Conservation (phyloP, 2,329 filamentous ascomycete genomes). For the Sporothrix inflata region DNA sequence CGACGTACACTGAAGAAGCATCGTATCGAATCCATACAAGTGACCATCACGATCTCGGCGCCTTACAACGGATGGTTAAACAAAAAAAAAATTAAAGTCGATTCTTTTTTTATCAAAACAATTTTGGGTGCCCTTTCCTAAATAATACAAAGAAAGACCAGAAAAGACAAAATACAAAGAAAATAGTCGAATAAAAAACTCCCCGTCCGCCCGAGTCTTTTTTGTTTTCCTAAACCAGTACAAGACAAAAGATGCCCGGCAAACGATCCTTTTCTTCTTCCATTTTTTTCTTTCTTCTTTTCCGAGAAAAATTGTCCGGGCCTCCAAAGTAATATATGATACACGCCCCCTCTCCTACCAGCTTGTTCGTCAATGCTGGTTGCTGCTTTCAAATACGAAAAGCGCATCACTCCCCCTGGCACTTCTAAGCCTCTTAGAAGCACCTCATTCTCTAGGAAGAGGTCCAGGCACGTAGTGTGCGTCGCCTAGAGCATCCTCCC, state of each 20-base stretch:
- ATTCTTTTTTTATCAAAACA: constrained; percentile 6
- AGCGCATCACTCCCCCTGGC: neutral
- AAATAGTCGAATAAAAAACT: constrained; percentile 6
- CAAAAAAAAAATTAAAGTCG: constrained; percentile 14
- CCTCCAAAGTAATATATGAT: neutral
- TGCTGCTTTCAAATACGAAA: neutral
- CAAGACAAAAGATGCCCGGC: neutral
- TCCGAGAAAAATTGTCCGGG: neutral
- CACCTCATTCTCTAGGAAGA: neutral
- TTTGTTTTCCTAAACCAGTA: neutral
- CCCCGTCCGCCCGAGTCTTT: neutral
- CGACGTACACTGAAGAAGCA: neutral
- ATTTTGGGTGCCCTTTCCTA: neutral
- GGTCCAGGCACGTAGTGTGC: neutral
- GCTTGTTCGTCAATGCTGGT: neutral
- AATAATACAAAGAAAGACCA: constrained; percentile 5
- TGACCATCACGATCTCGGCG: neutral
- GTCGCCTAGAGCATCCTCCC: neutral
- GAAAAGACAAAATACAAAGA: neutral
- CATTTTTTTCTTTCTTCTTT: neutral
- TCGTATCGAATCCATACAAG: neutral
- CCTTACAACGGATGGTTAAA: neutral
- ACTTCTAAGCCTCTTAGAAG: neutral
- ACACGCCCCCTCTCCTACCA: neutral
- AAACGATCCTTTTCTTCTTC: neutral